Evolutionary conservation across 2,329 filamentous ascomycete species (phyloP), one percentile per base, ranked within the genome.

Genomic region (Trichoderma sp.): DNA sequence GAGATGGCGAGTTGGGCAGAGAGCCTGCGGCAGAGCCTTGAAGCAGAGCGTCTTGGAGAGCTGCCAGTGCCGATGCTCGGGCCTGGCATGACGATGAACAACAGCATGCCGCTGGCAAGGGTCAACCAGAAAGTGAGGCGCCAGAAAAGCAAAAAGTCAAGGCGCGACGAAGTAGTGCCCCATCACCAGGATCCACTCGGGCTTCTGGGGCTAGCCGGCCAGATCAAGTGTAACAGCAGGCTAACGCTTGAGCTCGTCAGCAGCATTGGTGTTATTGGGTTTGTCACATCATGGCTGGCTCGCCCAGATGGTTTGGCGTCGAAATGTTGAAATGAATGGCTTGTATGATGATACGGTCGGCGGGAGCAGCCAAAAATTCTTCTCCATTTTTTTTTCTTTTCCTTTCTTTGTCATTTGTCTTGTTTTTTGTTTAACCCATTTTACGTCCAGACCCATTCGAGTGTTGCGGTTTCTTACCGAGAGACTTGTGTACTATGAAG

Each of bases 181-280:
- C 58, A 65, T 73, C 84, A 88, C 39, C 86, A 91, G 69, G 94
- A 97, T 77, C 94, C 94, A 0, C 83, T 97, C 0, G 94, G 94
- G 0, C 78, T 97, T 43, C 83, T 96, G 63, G 85, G 89, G 70
- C 85, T 94, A 71, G 87, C 87, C 3, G 88, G 91, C 24, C 86
- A 88, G 43, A 75, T 96, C 49, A 89, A 86, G 73, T 84, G 85
- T 55, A 86, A 85, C 56, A 87, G 91, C 0, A 89, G 89, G 82
- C 78, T 91, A 58, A 85, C 91, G 0, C 81, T 96, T 46, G 91
- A 94, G 76, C 82, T 96, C 6, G 79, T 94, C 26, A 91, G 93
- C 16, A 89, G 91, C 63, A 83, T 94, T 65, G 90, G 93, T 0
- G 81, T 96, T 32, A 77, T 96, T 3, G 91, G 93, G 4, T 92